Evolutionary conservation across 192 early-diverging fungal species (phyloP), one percentile per base, ranked within the genome.

Genomic region (Backusella macrospora): DNA sequence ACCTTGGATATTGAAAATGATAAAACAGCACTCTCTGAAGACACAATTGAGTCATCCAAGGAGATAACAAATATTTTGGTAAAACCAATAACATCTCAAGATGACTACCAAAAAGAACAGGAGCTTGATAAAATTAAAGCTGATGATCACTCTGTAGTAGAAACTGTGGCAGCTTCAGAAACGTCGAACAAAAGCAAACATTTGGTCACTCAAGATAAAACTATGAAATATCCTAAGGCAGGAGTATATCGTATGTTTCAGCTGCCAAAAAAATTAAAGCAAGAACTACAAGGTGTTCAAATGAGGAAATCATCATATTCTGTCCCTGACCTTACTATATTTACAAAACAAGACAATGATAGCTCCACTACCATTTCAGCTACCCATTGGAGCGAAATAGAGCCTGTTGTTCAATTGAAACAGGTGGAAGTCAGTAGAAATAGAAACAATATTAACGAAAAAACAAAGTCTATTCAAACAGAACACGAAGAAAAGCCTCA

Each of bases 271-370:
- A 69, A 45, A 39, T 18, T 76, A 40, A 48, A 65, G 45, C 18
- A 59, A 46, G 75, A 76, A 23, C 43, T 76, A 39, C 15, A 43
- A 46, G 13, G 48, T 16, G 52, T 76, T 16, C 68, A 52, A 13
- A 14, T 66, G 40, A 38, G 62, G 4, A 34, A 29, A 71, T 15
- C 75, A 39, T 29, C 44, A 12, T 71, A 76, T 40, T 76, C 75
- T 40, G 62, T 76, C 8, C 75, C 75, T 34, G 59, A 72, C 46
- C n/a, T 72, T 14, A 34, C 62, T 46, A 2, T 15, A 45, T 64
- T 63, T 47, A 34, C 49, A 55, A 68, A 68, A 23, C 34, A 65
- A 15, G 63, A 65, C n/a, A 26, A 34, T 65, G 63, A 65, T 34
- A 65, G n/a, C 9, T 34, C 13, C 34, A 65, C 40, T 43, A 59